phyloP scores from a whole-genome alignment of 148 eudicot genomes.

The Rhododendron mucronatum region DNA sequence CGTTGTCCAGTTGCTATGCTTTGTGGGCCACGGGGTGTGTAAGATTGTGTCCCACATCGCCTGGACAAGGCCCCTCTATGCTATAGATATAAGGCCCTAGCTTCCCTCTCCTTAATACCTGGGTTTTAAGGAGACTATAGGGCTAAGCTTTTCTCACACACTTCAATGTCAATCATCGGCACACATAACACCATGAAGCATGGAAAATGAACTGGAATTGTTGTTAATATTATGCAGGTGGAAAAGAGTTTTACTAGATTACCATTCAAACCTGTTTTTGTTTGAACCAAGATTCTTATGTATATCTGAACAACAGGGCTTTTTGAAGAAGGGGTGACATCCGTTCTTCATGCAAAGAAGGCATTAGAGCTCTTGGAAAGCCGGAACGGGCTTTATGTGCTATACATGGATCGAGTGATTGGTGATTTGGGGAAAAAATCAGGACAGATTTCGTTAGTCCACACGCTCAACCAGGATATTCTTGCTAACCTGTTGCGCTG shows the following conservation, averaged over 20 bases:
- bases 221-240: not conserved
- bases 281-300: not conserved
- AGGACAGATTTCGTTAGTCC: slow-evolving; percentile 43
- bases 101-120: no score
- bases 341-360: slow-evolving; percentile 56
- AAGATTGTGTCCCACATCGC: no score
- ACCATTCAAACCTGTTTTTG: not conserved
- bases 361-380: slow-evolving; percentile 57
- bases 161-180: not conserved
- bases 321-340: slow-evolving; percentile 69
- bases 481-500: slow-evolving; percentile 48
- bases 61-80: no score
- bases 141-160: not conserved
- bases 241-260: slow-evolving; percentile 1
- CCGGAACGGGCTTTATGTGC: slow-evolving; percentile 64
- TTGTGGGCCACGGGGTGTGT: no score
- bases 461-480: slow-evolving; percentile 47
- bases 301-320: slow-evolving; percentile 36
- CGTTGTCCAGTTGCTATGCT: no score
- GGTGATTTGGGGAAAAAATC: slow-evolving; percentile 58
- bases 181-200: not conserved
- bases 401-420: slow-evolving; percentile 81
- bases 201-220: not conserved
- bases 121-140: no score
- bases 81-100: no score